Conservation (phyloP, 2,329 filamentous ascomycete genomes). For the Periconia macrospinosa region DNA sequence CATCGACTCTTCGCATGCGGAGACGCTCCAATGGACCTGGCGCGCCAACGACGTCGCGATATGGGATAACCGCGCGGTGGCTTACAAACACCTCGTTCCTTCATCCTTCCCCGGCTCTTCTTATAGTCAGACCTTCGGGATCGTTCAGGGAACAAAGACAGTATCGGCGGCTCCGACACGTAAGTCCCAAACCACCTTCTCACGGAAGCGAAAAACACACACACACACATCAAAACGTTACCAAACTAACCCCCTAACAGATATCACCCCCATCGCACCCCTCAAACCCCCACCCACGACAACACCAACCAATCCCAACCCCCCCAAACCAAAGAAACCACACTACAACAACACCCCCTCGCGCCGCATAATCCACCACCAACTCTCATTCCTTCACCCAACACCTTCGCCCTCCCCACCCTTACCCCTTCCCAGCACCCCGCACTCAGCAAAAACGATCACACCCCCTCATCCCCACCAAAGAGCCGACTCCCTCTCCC, state of each 20-base stretch:
- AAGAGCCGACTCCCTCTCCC: no score
- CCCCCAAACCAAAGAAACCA: background rate
- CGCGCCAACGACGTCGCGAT: conserved; percentile 13
- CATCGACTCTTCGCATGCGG: conserved; percentile 11
- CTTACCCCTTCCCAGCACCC: background rate
- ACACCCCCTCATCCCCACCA: no score
- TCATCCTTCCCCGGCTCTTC: background rate
- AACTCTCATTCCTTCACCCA: background rate
- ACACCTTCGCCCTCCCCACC: no score
- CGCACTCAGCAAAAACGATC: no score
- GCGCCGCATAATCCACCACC: background rate
- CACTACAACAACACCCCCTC: background rate
- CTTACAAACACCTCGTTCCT: conserved; percentile 1
- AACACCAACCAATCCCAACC: no score
- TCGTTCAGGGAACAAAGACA: background rate
- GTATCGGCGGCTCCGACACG: background rate
- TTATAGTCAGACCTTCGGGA: background rate
- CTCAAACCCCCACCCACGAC: no score
- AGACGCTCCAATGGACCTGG: conserved; percentile 13
- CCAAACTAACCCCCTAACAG: background rate
- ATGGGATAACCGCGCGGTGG: conserved; percentile 16
- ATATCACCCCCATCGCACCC: background rate
- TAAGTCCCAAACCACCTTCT: background rate
- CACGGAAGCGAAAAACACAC: no score
- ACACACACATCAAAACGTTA: background rate